Evolutionary conservation across 345 rosid species (phyloP), one percentile per base, ranked within the genome.

Genomic region (Hibiscus trionum): DNA sequence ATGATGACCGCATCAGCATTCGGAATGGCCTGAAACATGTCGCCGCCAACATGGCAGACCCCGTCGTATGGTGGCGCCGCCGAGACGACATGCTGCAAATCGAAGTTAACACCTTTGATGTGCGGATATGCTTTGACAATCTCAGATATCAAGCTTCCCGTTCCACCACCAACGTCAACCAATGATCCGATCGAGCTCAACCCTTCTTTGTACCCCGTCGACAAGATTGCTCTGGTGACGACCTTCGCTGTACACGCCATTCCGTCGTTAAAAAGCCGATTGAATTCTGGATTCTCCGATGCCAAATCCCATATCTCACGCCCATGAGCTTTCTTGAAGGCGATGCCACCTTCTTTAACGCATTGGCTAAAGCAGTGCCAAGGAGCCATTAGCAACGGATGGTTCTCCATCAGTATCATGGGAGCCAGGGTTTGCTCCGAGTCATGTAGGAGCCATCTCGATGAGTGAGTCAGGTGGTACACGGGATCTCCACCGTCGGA

Each of bases 151-250:
- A 60, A 0, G 0, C 27, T 69, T 11, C 83, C 84, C 0, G 19
- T 77, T 6, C 87, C 84, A 46, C 81, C 87, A n/a, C 84, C 84
- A 0, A 84, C 84, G 29, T 84, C 84, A 8, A 79, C 78, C 75
- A 79, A 31, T 0, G 83, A 55, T 46, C 14, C 68, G 1, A 81
- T 12, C 31, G 42, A 3, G 14, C 42, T 27, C 2, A 81, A 77
- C 19, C 80, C 82, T 33, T 77, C 73, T 70, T 65, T 66, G 15
- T 83, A 79, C 5, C 72, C 77, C 0, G 21, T 21, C 24, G 6
- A 1, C 2, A 79, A 0, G 11, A 79, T n/a, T 0, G 24, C 84
- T 49, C 66, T 57, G 15, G 61, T 73, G 16, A 79, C 60, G 3
- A 81, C 49, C 69, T 26, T 73, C 3, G 82, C 56, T 0, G 75